Evolutionary conservation across 2,329 filamentous ascomycete genomes (phyloP).

Genomic region (Xylaria sp.): DNA sequence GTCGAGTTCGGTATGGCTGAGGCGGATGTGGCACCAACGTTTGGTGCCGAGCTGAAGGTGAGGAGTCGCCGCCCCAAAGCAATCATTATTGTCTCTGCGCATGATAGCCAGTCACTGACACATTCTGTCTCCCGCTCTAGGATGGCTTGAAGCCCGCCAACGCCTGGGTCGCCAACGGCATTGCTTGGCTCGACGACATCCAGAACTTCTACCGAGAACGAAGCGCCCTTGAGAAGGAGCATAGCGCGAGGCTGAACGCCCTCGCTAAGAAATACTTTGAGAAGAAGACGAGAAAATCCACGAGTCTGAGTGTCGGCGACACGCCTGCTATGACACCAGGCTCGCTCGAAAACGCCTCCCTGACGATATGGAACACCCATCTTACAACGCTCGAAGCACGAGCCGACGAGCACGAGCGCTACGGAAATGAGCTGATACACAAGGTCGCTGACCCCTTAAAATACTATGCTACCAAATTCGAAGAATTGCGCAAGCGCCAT

Average conservation of each 20-base stretch:
- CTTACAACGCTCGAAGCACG: slow-evolving; percentile 88
- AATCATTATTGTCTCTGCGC: slow-evolving; percentile 12
- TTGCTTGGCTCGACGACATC: slow-evolving; percentile 95
- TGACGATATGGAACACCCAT: slow-evolving; percentile 97
- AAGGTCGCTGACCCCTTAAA: slow-evolving; percentile 90
- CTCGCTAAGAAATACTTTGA: slow-evolving; percentile 97
- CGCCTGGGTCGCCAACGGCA: slow-evolving; percentile 88
- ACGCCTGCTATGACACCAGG: slow-evolving; percentile 92
- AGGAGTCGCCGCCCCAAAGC: slow-evolving; percentile 44
- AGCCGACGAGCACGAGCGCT: slow-evolving; percentile 89
- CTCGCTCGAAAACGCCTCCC: slow-evolving; percentile 92
- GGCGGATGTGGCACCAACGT: slow-evolving; percentile 83
- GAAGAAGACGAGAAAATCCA: slow-evolving; percentile 91
- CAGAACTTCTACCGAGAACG: slow-evolving; percentile 98
- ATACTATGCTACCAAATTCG: slow-evolving; percentile 76
- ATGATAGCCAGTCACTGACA: slow-evolving; percentile 18
- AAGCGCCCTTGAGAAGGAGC: slow-evolving; percentile 95
- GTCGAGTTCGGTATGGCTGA: slow-evolving; percentile 72
- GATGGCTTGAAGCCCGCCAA: slow-evolving; percentile 98
- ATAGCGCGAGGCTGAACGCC: slow-evolving; percentile 84
- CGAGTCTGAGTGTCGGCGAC: slow-evolving; percentile 90
- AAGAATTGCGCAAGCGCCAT: slow-evolving; percentile 92
- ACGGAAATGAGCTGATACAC: slow-evolving; percentile 78
- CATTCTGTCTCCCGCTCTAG: slow-evolving; percentile 56
- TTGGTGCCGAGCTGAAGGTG: slow-evolving; percentile 95